A percentile compares a stretch with the other conserved stretches of the same genome.
These are phyloP conservation scores for Chaetomiaceae sp. DNA, from an alignment of 2,329 filamentous ascomycete genomes.

Conservation along the genomic window DNA sequence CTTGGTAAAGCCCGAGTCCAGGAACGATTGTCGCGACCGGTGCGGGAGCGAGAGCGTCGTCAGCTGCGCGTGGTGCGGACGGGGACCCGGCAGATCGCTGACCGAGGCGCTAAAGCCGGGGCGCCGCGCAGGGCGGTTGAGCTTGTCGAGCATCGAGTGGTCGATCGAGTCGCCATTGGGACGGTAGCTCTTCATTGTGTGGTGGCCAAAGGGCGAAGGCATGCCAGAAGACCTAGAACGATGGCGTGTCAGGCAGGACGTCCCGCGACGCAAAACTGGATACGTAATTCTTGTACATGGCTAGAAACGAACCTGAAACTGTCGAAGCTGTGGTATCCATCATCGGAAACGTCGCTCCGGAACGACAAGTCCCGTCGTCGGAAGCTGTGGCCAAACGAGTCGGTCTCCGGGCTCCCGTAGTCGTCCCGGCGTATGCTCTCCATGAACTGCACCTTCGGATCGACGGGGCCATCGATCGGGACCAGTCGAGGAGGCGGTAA, in stretches of 20 bases:
- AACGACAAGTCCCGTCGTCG: constrained; percentile 24
- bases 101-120: constrained; percentile 42
- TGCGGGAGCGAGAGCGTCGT: constrained; percentile 47
- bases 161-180: constrained; percentile 46
- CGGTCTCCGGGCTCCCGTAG: constrained; percentile 32
- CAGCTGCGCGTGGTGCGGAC: constrained; percentile 37
- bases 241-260: not conserved
- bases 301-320: constrained; percentile 24
- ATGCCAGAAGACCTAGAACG: constrained; percentile 22
- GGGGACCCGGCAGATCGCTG: constrained; percentile 36
- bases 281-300: no score
- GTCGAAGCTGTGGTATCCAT: constrained; percentile 29
- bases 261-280: no score
- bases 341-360: constrained; percentile 22
- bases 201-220: constrained; percentile 40
- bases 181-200: constrained; percentile 41
- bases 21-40: constrained; percentile 37
- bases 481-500: constrained; percentile 43
- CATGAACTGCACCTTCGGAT: constrained; percentile 25
- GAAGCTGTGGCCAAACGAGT: constrained; percentile 35
- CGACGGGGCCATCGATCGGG: constrained; percentile 34
- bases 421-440: constrained; percentile 29
- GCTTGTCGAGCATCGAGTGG: constrained; percentile 50
- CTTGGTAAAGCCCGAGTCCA: constrained; percentile 45
- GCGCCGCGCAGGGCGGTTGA: constrained; percentile 45